Percentiles rank a stretch among this genome's conserved stretches.
phyloP scores from a whole-genome alignment of 768 basidiomycete species.

The Tricholoma terreum region DNA sequence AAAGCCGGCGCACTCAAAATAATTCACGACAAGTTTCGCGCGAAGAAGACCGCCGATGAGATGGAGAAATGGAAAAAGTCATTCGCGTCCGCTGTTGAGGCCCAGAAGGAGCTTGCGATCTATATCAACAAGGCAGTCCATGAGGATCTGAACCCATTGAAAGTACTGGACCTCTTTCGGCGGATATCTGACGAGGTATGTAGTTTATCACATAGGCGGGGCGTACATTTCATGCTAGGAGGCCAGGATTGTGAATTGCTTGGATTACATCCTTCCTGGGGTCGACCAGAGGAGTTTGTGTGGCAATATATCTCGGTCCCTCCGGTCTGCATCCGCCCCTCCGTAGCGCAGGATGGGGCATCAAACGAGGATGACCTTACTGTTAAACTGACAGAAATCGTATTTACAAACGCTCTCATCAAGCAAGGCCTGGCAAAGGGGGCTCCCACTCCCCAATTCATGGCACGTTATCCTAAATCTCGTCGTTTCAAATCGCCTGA shows the following conservation, averaged over 20 bases:
- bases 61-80: constrained; percentile 84
- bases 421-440: constrained; percentile 88
- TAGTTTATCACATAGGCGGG: background rate
- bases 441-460: constrained; percentile 82
- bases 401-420: constrained; percentile 90
- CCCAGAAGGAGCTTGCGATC: constrained; percentile 81
- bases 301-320: constrained; percentile 99
- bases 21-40: constrained; percentile 95
- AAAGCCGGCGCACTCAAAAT: constrained; percentile 94
- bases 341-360: constrained; percentile 95
- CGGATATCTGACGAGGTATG: constrained; percentile 87
- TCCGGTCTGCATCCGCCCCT: constrained; percentile 95
- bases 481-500: constrained; percentile 1
- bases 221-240: background rate
- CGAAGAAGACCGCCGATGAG: constrained; percentile 87
- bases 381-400: constrained; percentile 95
- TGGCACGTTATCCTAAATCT: constrained; percentile 47
- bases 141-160: constrained; percentile 93
- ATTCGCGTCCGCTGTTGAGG: constrained; percentile 78
- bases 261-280: constrained; percentile 82
- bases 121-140: constrained; percentile 85
- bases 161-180: constrained; percentile 89
- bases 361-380: constrained; percentile 99
- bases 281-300: constrained; percentile 94
- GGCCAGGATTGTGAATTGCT: constrained; percentile 90